These are phyloP conservation scores for Xylaria sp. DNA, from an alignment of 2,329 filamentous ascomycete genomes.

Conservation along the genomic window DNA sequence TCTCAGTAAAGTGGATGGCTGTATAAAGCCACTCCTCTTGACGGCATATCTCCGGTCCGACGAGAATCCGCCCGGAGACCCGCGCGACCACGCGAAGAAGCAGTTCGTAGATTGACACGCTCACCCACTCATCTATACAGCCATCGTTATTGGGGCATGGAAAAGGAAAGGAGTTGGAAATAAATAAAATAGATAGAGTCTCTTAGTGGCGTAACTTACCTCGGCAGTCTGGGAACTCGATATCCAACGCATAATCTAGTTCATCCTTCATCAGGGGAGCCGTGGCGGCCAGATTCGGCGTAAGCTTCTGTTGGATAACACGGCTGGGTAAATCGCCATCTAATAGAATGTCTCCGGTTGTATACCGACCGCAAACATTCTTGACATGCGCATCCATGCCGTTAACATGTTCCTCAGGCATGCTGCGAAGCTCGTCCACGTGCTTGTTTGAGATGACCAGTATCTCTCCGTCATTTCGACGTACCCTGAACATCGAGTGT, in stretches of 20 bases:
- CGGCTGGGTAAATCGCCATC: background rate
- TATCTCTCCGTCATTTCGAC: background rate
- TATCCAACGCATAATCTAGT: conserved; percentile 7
- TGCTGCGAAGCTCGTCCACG: background rate
- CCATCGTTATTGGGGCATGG: background rate
- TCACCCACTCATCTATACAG: background rate
- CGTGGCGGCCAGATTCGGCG: background rate
- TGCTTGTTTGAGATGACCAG: background rate
- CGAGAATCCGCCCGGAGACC: too few species aligned
- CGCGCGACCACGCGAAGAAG: background rate
- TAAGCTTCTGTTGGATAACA: conserved; percentile 2
- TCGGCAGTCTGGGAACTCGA: conserved; percentile 3
- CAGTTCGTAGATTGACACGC: background rate
- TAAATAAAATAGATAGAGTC: background rate
- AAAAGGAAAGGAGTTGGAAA: background rate
- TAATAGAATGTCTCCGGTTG: background rate
- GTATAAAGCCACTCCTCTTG: too few species aligned
- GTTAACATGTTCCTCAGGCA: background rate
- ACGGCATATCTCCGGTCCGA: too few species aligned
- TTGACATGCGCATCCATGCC: background rate
- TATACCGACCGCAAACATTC: background rate
- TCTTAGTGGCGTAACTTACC: background rate
- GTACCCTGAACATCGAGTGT: background rate
- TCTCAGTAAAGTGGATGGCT: too few species aligned
- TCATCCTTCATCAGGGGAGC: conserved; percentile 4